Conservation (phyloP, 1,284 basidiomycete species). For the Melampsora americana region DNA sequence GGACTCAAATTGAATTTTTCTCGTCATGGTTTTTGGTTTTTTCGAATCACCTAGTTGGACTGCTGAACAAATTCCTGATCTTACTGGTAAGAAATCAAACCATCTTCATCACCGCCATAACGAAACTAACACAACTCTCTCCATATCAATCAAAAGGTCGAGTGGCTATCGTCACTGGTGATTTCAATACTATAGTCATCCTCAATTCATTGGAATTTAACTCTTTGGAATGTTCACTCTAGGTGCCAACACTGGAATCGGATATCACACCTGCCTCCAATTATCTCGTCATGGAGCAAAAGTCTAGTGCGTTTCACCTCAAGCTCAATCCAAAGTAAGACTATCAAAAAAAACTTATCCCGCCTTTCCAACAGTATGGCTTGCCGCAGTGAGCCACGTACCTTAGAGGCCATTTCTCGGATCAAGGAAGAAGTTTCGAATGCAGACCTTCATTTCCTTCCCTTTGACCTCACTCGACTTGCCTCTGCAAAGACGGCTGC, state of each 20-base stretch:
- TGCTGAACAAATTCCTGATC: conserved; percentile 31
- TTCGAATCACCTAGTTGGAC: conserved; percentile 19
- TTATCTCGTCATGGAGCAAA: conserved; percentile 33
- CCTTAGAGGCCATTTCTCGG: conserved; percentile 26
- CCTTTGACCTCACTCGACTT: conserved; percentile 53
- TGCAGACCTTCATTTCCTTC: conserved; percentile 50
- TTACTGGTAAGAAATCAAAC: conserved; percentile 13
- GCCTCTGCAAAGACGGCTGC: conserved; percentile 50
- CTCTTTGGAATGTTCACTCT: background rate
- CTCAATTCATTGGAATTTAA: background rate
- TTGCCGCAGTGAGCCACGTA: conserved; percentile 7
- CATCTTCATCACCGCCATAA: background rate
- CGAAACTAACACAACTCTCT: background rate
- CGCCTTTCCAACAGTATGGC: conserved; percentile 21
- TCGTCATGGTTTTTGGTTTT: conserved; percentile 5
- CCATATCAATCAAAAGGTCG: conserved; percentile 1
- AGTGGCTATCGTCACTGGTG: conserved; percentile 41
- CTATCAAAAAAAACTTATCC: background rate
- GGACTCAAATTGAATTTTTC: too few relatives aligned
- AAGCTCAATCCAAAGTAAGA: background rate
- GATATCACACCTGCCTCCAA: conserved; percentile 23
- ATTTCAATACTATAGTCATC: background rate
- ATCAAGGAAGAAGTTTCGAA: conserved; percentile 44
- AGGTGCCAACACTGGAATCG: conserved; percentile 34
- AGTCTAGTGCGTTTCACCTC: conserved; percentile 18